A percentile compares a stretch with the other conserved stretches of the same genome.
Evolutionary conservation across 225 moss, liverwort and hornwort species (phyloP).

Genomic region (Asterella californica): DNA sequence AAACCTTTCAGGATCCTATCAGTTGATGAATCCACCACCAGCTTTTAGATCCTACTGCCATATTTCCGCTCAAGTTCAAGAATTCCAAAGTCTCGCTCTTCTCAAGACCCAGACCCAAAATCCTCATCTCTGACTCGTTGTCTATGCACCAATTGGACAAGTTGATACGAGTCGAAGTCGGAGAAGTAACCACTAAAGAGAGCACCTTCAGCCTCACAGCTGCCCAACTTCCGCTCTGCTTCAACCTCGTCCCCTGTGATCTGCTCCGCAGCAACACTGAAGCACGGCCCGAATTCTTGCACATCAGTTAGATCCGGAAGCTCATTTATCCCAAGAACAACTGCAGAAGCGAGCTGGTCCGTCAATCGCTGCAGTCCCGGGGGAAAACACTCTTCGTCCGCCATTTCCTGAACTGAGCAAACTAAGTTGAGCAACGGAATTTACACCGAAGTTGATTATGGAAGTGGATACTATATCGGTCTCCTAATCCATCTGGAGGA

Average conservation of each 20-base stretch:
- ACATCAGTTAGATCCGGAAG: conserved; percentile 14
- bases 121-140: conserved; percentile 24
- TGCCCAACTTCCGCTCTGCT: conserved; percentile 2
- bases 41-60: conserved; percentile 24
- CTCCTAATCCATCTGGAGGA: not conserved
- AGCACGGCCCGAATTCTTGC: conserved; percentile 20
- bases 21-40: conserved; percentile 20
- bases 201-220: conserved; percentile 24
- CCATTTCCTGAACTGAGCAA: not conserved
- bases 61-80: conserved; percentile 20
- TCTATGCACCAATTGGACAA: conserved; percentile 18
- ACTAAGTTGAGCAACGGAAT: not conserved
- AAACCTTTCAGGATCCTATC: conserved; percentile 15
- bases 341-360: conserved; percentile 11
- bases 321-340: conserved; percentile 7
- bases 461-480: too few relatives aligned
- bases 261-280: conserved; percentile 21
- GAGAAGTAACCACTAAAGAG: conserved; percentile 22
- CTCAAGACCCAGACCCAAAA: conserved; percentile 21
- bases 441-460: not conserved
- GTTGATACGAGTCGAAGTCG: conserved; percentile 19
- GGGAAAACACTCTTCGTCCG: conserved; percentile 14
- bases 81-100: conserved; percentile 14
- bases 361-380: conserved; percentile 20
- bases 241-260: conserved; percentile 2